These are phyloP conservation scores for Prillingera fragicola DNA, from an alignment of 1,284 basidiomycete genomes.

Conservation along the genomic window DNA sequence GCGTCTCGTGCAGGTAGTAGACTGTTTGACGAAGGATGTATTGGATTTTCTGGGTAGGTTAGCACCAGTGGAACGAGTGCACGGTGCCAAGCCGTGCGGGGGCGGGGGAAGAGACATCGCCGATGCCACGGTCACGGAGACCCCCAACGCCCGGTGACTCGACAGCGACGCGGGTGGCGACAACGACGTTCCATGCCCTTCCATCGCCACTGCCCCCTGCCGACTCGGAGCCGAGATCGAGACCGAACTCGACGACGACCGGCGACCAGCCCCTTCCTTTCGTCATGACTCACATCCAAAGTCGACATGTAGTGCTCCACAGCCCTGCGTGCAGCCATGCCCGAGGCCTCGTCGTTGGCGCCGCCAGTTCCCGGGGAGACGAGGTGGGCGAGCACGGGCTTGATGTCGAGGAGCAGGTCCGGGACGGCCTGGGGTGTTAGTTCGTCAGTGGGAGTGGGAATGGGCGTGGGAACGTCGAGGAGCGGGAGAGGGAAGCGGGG, in stretches of 20 bases:
- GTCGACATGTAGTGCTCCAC: slow-evolving; percentile 37
- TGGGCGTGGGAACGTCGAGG: not conserved
- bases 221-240: not conserved
- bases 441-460: not conserved
- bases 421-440: slow-evolving; percentile 33
- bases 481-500: not conserved
- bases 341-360: slow-evolving; percentile 21
- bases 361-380: slow-evolving; percentile 4
- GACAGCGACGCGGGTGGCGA: not conserved
- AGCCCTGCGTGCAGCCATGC: slow-evolving; percentile 23
- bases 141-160: too few species aligned
- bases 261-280: not conserved
- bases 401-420: slow-evolving; percentile 30
- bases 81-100: not conserved
- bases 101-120: not conserved
- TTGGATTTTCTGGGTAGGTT: slow-evolving; percentile 39
- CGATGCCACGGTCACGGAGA: too few species aligned
- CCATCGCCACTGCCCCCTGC: not conserved
- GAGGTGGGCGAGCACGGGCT: slow-evolving; percentile 39
- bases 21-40: slow-evolving; percentile 42
- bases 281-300: slow-evolving; percentile 33
- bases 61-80: slow-evolving; percentile 1
- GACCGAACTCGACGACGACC: not conserved
- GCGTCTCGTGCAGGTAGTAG: slow-evolving; percentile 38
- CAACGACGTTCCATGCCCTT: not conserved